Evolutionary conservation across 371 early-diverging fungal genomes (phyloP).

Genomic region (Sporodiniella umbellata): DNA sequence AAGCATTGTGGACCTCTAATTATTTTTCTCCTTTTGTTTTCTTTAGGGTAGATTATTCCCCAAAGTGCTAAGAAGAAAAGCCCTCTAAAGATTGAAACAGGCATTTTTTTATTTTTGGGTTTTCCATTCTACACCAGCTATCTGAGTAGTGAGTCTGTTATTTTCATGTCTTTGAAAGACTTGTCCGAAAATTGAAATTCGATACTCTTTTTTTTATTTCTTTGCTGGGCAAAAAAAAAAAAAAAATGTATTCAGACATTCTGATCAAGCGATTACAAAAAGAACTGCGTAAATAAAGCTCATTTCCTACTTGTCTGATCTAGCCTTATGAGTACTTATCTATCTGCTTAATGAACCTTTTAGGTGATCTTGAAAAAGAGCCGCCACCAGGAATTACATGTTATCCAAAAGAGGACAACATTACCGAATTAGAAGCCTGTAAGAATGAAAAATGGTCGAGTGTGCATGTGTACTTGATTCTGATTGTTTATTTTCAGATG

Average conservation of each 20-base stretch:
- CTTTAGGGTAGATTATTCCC: no score
- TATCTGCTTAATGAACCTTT: background rate
- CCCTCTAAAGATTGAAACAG: background rate
- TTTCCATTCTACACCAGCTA: no score
- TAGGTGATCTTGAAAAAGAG: conserved; percentile 41
- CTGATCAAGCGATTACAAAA: conserved; percentile 14
- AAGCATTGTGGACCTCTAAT: no score
- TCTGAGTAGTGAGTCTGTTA: no score
- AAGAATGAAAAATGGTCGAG: conserved; percentile 12
- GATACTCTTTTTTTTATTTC: background rate
- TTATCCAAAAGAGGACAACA: conserved; percentile 41
- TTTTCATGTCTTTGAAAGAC: no score
- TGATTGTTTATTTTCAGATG: conserved; percentile 15
- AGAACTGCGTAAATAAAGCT: conserved; percentile 23
- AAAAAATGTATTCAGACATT: conserved; percentile 11
- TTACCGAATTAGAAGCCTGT: conserved; percentile 43
- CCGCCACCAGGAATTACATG: conserved; percentile 50
- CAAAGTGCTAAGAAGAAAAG: no score
- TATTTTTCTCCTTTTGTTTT: no score
- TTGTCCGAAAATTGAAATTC: no score
- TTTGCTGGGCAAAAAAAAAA: background rate
- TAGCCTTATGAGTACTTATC: background rate
- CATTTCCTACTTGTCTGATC: background rate
- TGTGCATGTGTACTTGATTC: no score
- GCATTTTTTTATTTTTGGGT: background rate